phyloP scores from a whole-genome alignment of 2,329 filamentous ascomycete genomes.

The Diplocarpon mali region DNA sequence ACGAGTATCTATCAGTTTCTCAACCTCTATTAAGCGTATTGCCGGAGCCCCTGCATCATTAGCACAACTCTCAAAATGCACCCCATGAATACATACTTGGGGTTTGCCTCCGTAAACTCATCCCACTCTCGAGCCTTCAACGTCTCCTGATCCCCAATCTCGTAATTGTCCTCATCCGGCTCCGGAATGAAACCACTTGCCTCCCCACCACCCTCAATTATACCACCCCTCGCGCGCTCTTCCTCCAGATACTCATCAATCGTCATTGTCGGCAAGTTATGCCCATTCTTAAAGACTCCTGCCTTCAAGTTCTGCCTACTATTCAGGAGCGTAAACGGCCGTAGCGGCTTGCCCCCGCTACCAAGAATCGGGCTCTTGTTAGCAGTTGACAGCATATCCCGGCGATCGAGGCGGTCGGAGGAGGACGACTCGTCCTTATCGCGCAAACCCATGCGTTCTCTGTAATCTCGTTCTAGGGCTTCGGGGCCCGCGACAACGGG shows the following conservation, averaged over 20 bases:
- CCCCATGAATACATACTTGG: conserved; percentile 36
- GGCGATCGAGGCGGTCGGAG: conserved; percentile 58
- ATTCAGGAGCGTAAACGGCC: conserved; percentile 80
- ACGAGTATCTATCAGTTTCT: conserved; percentile 3
- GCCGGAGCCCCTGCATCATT: conserved; percentile 46
- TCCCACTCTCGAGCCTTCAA: conserved; percentile 94
- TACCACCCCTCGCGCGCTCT: conserved; percentile 71
- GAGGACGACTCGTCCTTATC: conserved; percentile 43
- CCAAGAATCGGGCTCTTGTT: conserved; percentile 64
- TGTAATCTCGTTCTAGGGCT: conserved; percentile 36
- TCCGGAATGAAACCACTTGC: conserved; percentile 56
- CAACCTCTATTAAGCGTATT: conserved; percentile 74
- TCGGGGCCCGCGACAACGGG: conserved; percentile 34
- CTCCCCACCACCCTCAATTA: conserved; percentile 83
- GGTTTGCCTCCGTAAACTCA: conserved; percentile 84
- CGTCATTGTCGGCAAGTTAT: conserved; percentile 92
- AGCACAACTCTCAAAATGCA: conserved; percentile 1
- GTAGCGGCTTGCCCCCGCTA: conserved; percentile 69
- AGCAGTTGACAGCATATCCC: conserved; percentile 38
- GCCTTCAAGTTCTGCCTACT: conserved; percentile 63
- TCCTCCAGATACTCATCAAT: conserved; percentile 97
- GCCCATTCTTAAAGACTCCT: conserved; percentile 80
- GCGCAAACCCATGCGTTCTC: conserved; percentile 32
- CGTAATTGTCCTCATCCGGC: conserved; percentile 80
- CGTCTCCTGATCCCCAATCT: conserved; percentile 80